Evolutionary conservation across 768 basidiomycete species (phyloP).

Genomic region (Candolleomyces aberdarensis): DNA sequence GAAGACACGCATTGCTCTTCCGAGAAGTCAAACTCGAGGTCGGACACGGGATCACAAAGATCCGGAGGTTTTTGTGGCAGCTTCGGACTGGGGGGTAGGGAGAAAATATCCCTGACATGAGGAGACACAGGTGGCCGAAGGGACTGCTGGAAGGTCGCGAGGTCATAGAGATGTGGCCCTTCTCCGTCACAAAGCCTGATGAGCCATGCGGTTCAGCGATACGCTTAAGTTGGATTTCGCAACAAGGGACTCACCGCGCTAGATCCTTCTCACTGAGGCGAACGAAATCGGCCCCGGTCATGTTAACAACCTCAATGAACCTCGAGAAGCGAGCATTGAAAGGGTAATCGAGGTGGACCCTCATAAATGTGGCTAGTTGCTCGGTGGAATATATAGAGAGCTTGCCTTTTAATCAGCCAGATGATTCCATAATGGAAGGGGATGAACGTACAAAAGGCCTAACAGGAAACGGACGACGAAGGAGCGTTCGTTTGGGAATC

Average conservation of each 20-base stretch:
- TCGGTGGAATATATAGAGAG: not conserved
- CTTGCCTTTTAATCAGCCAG: not conserved
- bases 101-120: constrained; percentile 1
- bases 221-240: no score
- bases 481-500: not conserved
- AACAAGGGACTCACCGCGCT: not conserved
- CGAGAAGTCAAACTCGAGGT: not conserved
- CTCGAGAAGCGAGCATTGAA: constrained; percentile 5
- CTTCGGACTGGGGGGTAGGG: not conserved
- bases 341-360: constrained; percentile 3
- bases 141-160: not conserved
- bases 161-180: not conserved
- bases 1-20: not conserved
- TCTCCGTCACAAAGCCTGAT: constrained; percentile 5
- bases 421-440: not conserved
- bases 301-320: constrained; percentile 2
- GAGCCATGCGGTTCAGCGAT: not conserved
- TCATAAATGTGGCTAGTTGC: constrained; percentile 2
- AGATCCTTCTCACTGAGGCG: constrained; percentile 1
- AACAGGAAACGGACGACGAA: not conserved
- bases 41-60: not conserved
- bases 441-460: constrained; percentile 4
- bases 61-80: not conserved
- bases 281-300: constrained; percentile 5
- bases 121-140: constrained; percentile 1